Percentiles rank a stretch among this genome's conserved stretches.
Evolutionary conservation across 1,284 basidiomycete genomes (phyloP).

Genomic region (Trametes pubescens): DNA sequence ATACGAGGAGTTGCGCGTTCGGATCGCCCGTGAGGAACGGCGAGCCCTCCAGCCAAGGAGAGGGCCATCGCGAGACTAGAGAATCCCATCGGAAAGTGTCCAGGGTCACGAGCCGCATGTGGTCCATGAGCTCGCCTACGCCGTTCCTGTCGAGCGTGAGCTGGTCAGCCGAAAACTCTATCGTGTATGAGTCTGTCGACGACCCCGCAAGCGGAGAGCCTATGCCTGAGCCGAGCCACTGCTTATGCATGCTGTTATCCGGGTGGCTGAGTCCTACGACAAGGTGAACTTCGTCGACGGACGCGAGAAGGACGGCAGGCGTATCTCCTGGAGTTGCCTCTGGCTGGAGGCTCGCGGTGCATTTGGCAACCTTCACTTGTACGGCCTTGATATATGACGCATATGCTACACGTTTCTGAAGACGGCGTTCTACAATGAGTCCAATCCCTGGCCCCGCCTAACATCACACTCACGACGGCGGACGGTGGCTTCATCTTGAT

Average conservation of each 20-base stretch:
- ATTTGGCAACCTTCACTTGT: slow-evolving; percentile 37
- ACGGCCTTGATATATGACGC: slow-evolving; percentile 41
- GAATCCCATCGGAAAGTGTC: slow-evolving; percentile 51
- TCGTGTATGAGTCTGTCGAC: slow-evolving; percentile 57
- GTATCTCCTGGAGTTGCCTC: slow-evolving; percentile 20
- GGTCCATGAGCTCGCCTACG: slow-evolving; percentile 37
- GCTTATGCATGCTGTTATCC: slow-evolving; percentile 54
- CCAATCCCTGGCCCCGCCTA: not conserved
- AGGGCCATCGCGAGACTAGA: slow-evolving; percentile 67
- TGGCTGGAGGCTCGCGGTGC: slow-evolving; percentile 37
- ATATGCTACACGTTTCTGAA: slow-evolving; percentile 34
- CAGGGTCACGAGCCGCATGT: slow-evolving; percentile 55
- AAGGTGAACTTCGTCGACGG: slow-evolving; percentile 50
- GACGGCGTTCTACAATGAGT: not conserved
- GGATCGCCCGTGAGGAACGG: slow-evolving; percentile 65
- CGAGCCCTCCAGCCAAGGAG: slow-evolving; percentile 56
- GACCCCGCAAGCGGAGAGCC: slow-evolving; percentile 44
- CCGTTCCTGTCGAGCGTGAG: slow-evolving; percentile 44
- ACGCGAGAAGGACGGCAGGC: slow-evolving; percentile 49
- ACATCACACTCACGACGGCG: slow-evolving; percentile 16
- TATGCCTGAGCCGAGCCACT: slow-evolving; percentile 58
- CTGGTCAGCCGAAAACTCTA: slow-evolving; percentile 52
- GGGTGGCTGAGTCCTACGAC: slow-evolving; percentile 57
- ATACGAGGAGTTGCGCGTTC: slow-evolving; percentile 63
- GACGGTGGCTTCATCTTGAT: slow-evolving; percentile 14